These are phyloP conservation scores for Areca catechu DNA, from an alignment of 176 grass and related monocot genomes.

Conservation along the genomic window DNA sequence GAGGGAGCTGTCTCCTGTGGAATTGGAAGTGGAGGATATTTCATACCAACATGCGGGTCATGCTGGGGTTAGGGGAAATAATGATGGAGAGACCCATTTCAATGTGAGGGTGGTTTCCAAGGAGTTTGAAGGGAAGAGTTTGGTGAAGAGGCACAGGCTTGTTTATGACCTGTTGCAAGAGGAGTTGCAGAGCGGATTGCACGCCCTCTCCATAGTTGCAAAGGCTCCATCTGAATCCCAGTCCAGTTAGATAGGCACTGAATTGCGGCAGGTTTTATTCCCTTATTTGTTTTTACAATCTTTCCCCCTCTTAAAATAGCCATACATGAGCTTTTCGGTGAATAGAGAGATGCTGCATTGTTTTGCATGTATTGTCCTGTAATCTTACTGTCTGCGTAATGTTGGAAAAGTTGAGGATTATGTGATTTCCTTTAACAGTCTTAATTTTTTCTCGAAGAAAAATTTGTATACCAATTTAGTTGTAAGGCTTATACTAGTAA, in stretches of 20 bases:
- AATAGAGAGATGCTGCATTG: too few species aligned
- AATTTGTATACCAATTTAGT: too few species aligned
- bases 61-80: constrained; percentile 44
- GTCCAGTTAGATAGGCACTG: constrained; percentile 1
- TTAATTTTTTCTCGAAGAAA: too few species aligned
- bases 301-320: too few species aligned
- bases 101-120: constrained; percentile 70
- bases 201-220: constrained; percentile 78
- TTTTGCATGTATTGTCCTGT: too few species aligned
- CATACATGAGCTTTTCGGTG: too few species aligned
- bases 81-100: constrained; percentile 78
- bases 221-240: constrained; percentile 77
- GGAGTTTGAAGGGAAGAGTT: constrained; percentile 81
- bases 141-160: constrained; percentile 80
- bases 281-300: too few species aligned
- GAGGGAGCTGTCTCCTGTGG: constrained; percentile 28
- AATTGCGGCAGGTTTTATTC: too few species aligned
- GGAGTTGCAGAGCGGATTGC: constrained; percentile 78
- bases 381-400: too few species aligned
- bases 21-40: constrained; percentile 70
- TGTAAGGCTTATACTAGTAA: too few species aligned
- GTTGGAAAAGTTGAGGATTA: too few species aligned
- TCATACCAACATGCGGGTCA: constrained; percentile 71
- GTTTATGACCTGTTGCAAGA: constrained; percentile 79
- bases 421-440: too few species aligned